Percentiles rank a stretch among this genome's conserved stretches.
phyloP scores from a whole-genome alignment of 2,329 filamentous ascomycete species.

The Microcyclosporella mali region DNA sequence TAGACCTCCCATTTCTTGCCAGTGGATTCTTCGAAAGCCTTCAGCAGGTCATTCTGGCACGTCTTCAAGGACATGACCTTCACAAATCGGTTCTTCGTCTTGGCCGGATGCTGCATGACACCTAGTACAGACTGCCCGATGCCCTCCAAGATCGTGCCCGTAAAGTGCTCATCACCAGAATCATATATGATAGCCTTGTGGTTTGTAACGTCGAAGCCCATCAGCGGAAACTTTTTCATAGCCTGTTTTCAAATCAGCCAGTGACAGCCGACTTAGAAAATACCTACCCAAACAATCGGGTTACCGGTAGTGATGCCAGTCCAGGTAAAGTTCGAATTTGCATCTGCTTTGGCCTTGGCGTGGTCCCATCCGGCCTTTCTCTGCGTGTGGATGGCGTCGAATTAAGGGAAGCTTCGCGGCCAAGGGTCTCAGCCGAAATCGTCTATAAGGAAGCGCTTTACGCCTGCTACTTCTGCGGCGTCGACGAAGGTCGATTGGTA shows the following conservation, averaged over 20 bases:
- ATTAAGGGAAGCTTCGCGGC: constrained; percentile 10
- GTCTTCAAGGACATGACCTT: constrained; percentile 48
- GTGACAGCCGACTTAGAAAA: not conserved
- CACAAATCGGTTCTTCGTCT: constrained; percentile 54
- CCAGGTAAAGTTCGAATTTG: constrained; percentile 11
- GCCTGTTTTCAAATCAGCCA: not conserved
- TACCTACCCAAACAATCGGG: constrained; percentile 17
- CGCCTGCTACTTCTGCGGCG: constrained; percentile 13
- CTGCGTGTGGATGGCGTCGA: constrained; percentile 3
- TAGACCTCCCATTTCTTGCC: constrained; percentile 7
- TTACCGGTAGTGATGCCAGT: constrained; percentile 14
- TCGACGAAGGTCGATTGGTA: constrained; percentile 11
- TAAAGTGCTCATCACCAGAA: constrained; percentile 47
- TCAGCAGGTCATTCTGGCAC: constrained; percentile 51
- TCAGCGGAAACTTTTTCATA: constrained; percentile 49
- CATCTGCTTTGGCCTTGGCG: constrained; percentile 24
- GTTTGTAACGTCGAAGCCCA: constrained; percentile 50
- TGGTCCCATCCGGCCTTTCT: constrained; percentile 10
- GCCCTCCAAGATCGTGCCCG: constrained; percentile 44
- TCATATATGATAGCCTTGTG: constrained; percentile 50
- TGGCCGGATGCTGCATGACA: constrained; percentile 42
- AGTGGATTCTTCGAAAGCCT: constrained; percentile 17
- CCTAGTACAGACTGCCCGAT: constrained; percentile 48
- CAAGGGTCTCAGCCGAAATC: constrained; percentile 30
- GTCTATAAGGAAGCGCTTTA: constrained; percentile 15